phyloP scores from a whole-genome alignment of 257 asterid genomes.

The Primulina eburnea region DNA sequence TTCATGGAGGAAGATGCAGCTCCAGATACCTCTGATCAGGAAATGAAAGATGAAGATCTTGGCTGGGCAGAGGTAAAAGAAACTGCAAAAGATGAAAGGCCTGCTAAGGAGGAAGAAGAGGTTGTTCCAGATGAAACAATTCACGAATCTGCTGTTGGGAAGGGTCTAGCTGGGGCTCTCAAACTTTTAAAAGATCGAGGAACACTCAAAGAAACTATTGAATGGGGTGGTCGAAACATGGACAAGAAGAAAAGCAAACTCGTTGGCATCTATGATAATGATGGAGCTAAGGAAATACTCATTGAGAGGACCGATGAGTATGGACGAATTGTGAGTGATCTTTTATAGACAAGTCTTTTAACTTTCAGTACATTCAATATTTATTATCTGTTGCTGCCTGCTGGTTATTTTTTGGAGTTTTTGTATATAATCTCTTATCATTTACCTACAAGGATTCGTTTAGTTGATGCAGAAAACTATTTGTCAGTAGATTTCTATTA shows the following conservation, averaged over 20 bases:
- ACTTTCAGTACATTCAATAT: background rate
- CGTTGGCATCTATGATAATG: constrained; percentile 62
- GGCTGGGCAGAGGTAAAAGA: constrained; percentile 71
- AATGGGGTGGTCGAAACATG: constrained; percentile 99
- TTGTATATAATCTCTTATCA: background rate
- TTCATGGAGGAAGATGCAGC: constrained; percentile 88
- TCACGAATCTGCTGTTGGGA: constrained; percentile 86
- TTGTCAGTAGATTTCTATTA: background rate
- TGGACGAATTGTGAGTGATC: constrained; percentile 79
- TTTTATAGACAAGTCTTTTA: constrained; percentile 6
- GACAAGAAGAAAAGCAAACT: constrained; percentile 97
- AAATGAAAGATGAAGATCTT: constrained; percentile 47
- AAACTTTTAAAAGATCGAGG: constrained; percentile 83
- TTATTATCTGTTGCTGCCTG: background rate
- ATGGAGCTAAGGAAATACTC: constrained; percentile 69
- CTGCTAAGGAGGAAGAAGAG: constrained; percentile 48
- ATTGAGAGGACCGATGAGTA: constrained; percentile 93
- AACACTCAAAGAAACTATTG: constrained; percentile 79
- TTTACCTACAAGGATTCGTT: constrained; percentile 7
- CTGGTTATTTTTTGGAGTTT: constrained; percentile 15
- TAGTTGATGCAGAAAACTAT: background rate
- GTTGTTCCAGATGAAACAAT: constrained; percentile 67
- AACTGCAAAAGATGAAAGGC: constrained; percentile 41
- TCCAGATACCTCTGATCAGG: constrained; percentile 51
- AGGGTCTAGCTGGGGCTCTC: constrained; percentile 81